Evolutionary conservation across 2,329 filamentous ascomycete species (phyloP), one percentile per base, ranked within the genome.

Genomic region (Fusarium xylarioides): DNA sequence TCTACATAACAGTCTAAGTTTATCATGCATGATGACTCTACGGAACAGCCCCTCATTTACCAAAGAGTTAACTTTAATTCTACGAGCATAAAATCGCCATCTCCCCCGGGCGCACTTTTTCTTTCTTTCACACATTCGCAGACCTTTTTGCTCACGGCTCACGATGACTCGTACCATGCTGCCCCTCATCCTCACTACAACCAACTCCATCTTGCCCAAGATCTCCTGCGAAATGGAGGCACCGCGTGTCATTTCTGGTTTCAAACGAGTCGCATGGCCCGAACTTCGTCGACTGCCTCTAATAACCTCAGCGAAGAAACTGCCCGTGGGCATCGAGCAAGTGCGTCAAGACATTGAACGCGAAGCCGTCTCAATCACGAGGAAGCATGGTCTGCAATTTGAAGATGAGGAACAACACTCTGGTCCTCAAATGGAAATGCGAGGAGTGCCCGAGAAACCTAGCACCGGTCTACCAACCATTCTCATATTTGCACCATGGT

Each of bases 271-370:
- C 18, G 43, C 26, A 28, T 46, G 43, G 43, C 43, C 43, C 18
- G 43, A 46, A 46, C 43, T 46, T 28, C 23, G 18, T 28, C 43
- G 7, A 0, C 10, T 46, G 9, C 12, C 43, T 46, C 23, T 28
- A 4, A 19, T 0, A 44, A 46, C 3, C 7, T 10, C 5, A 46
- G 5, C 0, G 11, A 2, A 0, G 10, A 14, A 1, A 1, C 5
- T 46, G 43, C 23, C 43, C 43, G 0, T 1, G 23, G 8, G 5
- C 6, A 28, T 46, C 43, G 0, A 46, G 23, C 43, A 28, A 28
- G 18, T 46, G 0, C 18, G 26, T 28, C 3, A 0, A 0, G 43
- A 46, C 23, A 46, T 46, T 46, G 9, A 3, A 21, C 23, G 12
- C 4, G 18, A 21, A 21, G 43, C 43, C 5, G 0, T 3, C 12